phyloP scores from a whole-genome alignment of 192 early-diverging fungal genomes.

The Podila horticola region DNA sequence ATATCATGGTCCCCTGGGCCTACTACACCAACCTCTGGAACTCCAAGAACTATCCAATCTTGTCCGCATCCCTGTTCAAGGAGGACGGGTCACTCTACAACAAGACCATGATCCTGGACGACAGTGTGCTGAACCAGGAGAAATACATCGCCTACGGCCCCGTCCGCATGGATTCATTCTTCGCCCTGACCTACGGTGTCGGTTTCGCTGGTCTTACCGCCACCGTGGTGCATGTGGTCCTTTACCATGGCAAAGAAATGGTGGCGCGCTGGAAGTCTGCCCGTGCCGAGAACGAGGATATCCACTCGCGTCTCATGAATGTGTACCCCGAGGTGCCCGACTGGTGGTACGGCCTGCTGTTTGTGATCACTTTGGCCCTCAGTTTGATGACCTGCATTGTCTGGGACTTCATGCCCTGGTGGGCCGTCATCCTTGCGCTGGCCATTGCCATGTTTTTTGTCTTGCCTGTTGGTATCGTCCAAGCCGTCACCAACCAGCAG shows the following conservation, averaged over 20 bases:
- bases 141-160: constrained; percentile 50
- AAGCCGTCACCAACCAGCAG: constrained; percentile 72
- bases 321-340: constrained; percentile 72
- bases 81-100: no score
- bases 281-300: constrained; percentile 62
- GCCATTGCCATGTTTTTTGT: constrained; percentile 69
- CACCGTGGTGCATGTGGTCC: constrained; percentile 62
- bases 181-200: constrained; percentile 45
- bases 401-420: constrained; percentile 76
- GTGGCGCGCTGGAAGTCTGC: constrained; percentile 52
- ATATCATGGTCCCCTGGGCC: constrained; percentile 58
- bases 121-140: constrained; percentile 22
- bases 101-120: no score
- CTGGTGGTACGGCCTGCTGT: constrained; percentile 62
- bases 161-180: constrained; percentile 31
- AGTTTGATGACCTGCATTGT: constrained; percentile 54
- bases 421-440: constrained; percentile 70
- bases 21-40: constrained; percentile 60
- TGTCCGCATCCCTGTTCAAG: neutral
- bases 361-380: constrained; percentile 52
- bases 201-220: constrained; percentile 62
- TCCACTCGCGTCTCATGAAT: constrained; percentile 71
- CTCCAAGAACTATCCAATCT: constrained; percentile 43
- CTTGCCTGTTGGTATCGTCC: constrained; percentile 83
- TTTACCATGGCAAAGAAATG: constrained; percentile 76